Evolutionary conservation across 2,329 filamentous ascomycete genomes (phyloP).

Genomic region (Colletotrichum horii): DNA sequence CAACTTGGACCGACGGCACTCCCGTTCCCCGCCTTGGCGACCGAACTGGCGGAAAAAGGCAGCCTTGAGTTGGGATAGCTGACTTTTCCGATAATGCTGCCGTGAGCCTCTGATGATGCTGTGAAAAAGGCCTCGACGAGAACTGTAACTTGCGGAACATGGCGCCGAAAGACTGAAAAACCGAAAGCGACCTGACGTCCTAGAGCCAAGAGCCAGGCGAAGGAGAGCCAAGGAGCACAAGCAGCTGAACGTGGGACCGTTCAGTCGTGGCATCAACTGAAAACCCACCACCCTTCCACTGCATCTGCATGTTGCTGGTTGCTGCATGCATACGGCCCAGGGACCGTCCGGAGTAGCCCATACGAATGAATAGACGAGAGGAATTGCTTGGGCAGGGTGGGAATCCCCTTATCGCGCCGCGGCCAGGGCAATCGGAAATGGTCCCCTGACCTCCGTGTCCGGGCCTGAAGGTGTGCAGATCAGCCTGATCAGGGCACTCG

Average conservation of each 20-base stretch:
- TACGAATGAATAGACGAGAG: background rate
- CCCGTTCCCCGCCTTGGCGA: background rate
- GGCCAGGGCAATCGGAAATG: background rate
- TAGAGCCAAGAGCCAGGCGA: background rate
- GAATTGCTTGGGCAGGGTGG: background rate
- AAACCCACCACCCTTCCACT: background rate
- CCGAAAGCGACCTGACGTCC: conserved; percentile 1
- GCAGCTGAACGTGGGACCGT: background rate
- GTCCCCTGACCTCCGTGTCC: background rate
- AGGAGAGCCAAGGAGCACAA: background rate
- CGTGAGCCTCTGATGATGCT: background rate
- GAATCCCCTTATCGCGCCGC: conserved; percentile 9
- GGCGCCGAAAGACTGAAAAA: background rate
- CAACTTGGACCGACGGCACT: background rate
- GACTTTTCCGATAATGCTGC: background rate
- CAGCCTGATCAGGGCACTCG: conserved; percentile 12
- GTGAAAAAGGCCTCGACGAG: background rate
- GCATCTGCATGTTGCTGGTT: conserved; percentile 1
- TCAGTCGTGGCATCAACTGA: background rate
- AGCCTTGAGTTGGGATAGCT: background rate
- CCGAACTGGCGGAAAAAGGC: background rate
- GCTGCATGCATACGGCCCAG: background rate
- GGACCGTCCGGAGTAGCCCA: background rate
- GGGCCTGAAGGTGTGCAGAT: background rate
- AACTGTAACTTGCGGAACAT: background rate